Evolutionary conservation across 202 grass and related monocot species (phyloP), one percentile per base, ranked within the genome.

Genomic region (Musa balbisiana): DNA sequence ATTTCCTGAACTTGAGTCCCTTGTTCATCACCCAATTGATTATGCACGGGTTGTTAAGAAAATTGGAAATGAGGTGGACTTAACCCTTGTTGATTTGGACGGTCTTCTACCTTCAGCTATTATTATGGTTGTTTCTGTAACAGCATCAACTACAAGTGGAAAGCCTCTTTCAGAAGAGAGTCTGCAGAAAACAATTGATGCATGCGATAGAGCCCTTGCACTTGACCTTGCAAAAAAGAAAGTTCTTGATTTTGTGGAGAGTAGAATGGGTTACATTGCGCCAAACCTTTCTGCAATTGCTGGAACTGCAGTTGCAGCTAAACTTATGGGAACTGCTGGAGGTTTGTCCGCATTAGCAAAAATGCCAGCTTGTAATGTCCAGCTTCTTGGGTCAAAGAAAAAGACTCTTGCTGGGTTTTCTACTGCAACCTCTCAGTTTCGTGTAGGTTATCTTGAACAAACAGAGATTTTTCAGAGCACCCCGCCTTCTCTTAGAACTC

Each of bases 1-100:
- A 53, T 89, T 91, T 87, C 89, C 89, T 52, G 87, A 89, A 82
- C 87, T 96, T 26, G 92, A 96, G 27, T 96, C 92, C 8, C 89
- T 89, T 24, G 89, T 96, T 79, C 92, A 96, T 73, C 92, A 96
- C 79, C 89, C 92, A 8, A 87, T 96, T 27, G 89, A 92, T 80
- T 96, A 96, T 87, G 92, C 92, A 33, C 89, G 89, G 72, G 88
- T 96, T 75, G 89, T 96, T 21, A 87, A 96, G 81, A 96, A 96
- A 80, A 96, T 96, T 75, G 89, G 89, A 76, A 96, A 92, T 67
- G 92, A 96, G 81, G 84, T 87, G 62, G 92, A 96, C 74, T 80
- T 96, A 70, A 96, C 92, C 16, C 87, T 91, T 73, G 89, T 96
- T 68, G 92, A 96, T 79, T 78, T 96, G 51, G 87, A 92, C 82